phyloP scores from a whole-genome alignment of 208 protist species.

The Balamuthia mandrillaris region DNA sequence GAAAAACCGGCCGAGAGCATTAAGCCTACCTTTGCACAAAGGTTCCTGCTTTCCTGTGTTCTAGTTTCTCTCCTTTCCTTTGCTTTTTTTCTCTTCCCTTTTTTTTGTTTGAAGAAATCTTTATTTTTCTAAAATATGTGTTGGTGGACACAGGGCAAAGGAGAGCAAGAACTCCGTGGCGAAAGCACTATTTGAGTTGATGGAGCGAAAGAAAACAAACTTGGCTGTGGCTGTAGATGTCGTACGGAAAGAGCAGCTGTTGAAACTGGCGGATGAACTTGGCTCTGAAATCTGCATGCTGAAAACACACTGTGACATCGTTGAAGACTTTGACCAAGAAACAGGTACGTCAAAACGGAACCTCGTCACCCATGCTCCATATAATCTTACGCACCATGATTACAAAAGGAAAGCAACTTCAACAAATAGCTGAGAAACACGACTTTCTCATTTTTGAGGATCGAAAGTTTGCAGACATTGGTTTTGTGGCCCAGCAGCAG shows the following conservation, averaged over 20 bases:
- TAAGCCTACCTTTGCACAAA: background rate
- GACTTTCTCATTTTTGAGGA: slow-evolving; percentile 86
- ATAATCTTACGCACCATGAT: background rate
- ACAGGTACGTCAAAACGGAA: background rate
- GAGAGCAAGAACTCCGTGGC: slow-evolving; percentile 5
- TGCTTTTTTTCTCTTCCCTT: no score
- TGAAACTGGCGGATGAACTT: slow-evolving; percentile 63
- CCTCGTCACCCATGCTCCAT: background rate
- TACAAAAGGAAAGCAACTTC: no score
- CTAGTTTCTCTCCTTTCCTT: background rate
- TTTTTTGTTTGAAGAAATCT: no score
- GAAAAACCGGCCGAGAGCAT: background rate
- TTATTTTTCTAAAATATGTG: no score
- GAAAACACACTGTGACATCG: slow-evolving; percentile 80
- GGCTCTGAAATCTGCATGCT: slow-evolving; percentile 72
- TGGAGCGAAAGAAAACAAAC: slow-evolving; percentile 74
- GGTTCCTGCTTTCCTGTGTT: background rate
- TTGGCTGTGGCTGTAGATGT: slow-evolving; percentile 73
- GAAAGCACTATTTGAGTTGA: slow-evolving; percentile 66
- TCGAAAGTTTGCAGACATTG: slow-evolving; percentile 87
- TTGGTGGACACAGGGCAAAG: background rate
- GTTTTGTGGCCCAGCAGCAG: slow-evolving; percentile 64
- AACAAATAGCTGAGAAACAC: slow-evolving; percentile 69
- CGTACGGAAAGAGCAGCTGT: slow-evolving; percentile 49
- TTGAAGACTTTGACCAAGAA: slow-evolving; percentile 60